Conservation (phyloP, 2,329 filamentous ascomycete genomes). For the Kalaharituber pfeilii region DNA sequence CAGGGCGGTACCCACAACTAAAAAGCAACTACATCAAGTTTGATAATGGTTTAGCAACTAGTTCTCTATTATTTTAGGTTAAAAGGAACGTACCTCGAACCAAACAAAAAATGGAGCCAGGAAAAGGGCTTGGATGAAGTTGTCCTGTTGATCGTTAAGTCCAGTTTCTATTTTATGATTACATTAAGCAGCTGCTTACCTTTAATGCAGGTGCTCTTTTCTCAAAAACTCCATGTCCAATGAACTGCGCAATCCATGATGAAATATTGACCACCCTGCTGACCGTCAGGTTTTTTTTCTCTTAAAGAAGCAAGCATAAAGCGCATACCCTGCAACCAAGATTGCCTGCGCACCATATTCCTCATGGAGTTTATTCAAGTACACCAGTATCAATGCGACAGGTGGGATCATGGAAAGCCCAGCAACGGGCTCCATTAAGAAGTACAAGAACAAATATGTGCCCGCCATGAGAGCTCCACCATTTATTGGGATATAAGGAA, state of each 20-base stretch:
- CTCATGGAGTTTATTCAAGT: slow-evolving; percentile 54
- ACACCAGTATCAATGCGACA: slow-evolving; percentile 57
- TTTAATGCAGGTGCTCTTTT: slow-evolving; percentile 53
- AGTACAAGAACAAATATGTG: slow-evolving; percentile 61
- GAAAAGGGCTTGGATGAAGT: slow-evolving; percentile 78
- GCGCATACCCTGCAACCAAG: slow-evolving; percentile 20
- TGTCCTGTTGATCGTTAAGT: slow-evolving; percentile 48
- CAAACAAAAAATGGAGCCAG: slow-evolving; percentile 93
- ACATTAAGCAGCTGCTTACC: neutral
- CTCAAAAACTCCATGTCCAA: slow-evolving; percentile 82
- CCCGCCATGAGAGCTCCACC: slow-evolving; percentile 46
- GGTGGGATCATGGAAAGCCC: slow-evolving; percentile 60
- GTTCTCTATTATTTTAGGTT: neutral
- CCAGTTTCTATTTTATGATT: neutral
- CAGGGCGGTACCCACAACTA: slow-evolving; percentile 71
- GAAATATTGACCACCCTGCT: slow-evolving; percentile 53
- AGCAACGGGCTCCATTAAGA: slow-evolving; percentile 86
- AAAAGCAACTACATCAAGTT: slow-evolving; percentile 51
- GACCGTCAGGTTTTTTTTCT: slow-evolving; percentile 25
- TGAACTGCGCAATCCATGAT: slow-evolving; percentile 75
- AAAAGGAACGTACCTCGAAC: slow-evolving; percentile 44
- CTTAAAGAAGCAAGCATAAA: neutral
- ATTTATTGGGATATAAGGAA: slow-evolving; percentile 51
- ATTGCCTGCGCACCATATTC: slow-evolving; percentile 43
- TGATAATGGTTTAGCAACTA: neutral